Conservation (phyloP, 108 stramenopile genomes). For the Cyclotella choctawhatcheeana region DNA sequence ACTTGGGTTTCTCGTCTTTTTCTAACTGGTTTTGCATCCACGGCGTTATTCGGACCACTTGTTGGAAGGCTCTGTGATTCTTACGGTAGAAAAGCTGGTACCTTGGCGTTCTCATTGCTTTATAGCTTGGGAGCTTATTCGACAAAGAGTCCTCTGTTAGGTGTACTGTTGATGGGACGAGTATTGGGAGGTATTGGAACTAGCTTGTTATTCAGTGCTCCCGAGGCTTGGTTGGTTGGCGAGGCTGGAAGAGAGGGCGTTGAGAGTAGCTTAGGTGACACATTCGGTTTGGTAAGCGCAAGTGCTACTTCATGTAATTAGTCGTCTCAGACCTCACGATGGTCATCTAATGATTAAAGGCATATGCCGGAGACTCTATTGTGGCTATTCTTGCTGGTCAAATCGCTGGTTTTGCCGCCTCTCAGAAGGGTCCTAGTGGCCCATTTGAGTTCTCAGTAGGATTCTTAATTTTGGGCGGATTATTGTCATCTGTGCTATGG, state of each 20-base stretch:
- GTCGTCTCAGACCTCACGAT: no score
- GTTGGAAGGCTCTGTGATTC: constrained; percentile 85
- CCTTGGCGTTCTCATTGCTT: constrained; percentile 79
- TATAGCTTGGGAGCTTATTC: constrained; percentile 83
- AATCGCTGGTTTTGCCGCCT: constrained; percentile 86
- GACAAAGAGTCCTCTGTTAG: constrained; percentile 78
- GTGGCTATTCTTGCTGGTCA: constrained; percentile 96
- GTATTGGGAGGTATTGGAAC: constrained; percentile 91
- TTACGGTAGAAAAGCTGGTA: constrained; percentile 88
- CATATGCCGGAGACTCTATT: constrained; percentile 93
- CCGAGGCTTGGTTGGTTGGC: constrained; percentile 97
- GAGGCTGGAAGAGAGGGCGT: constrained; percentile 68
- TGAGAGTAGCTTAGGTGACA: constrained; percentile 81
- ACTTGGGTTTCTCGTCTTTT: constrained; percentile 86
- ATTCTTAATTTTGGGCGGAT: constrained; percentile 83
- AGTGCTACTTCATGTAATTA: constrained; percentile 30
- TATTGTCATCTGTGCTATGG: constrained; percentile 84
- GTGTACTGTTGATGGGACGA: constrained; percentile 84
- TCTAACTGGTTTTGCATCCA: constrained; percentile 92
- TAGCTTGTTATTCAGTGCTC: constrained; percentile 85
- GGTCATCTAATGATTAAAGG: no score
- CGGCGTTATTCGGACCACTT: constrained; percentile 89
- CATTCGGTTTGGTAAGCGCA: constrained; percentile 87
- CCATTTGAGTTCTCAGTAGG: constrained; percentile 96
- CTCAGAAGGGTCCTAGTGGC: constrained; percentile 88